Base-by-base conservation (phyloP, 2,329 filamentous ascomycete species). In the Byssothecium circinans region DNA sequence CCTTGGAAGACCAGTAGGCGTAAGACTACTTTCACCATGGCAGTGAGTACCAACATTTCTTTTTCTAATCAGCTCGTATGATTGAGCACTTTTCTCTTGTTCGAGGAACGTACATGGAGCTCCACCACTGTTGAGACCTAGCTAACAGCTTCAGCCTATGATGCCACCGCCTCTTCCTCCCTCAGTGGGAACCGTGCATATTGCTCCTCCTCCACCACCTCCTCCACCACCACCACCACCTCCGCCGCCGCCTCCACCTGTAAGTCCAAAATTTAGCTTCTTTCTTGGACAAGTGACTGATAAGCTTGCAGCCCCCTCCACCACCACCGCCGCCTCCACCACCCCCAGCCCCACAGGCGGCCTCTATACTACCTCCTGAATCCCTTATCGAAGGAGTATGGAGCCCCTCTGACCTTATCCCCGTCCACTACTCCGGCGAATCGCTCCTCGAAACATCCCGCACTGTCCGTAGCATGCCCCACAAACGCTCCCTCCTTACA, bases 401-500 rank as follows among this genome's bases (percentile, higher is more conserved):
- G 1, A 55, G 42, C 1, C 54, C 59, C 5, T 45, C 50, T 2
- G 45, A 56, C 1, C 48, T 69, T 2, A 59, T 67, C 2, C 57
- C 56, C 8, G 38, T 46, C 0, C 57, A 52, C 7, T 68, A 68
- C 41, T 48, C 55, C 0, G 57, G 47, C 3, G 56, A 61, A 15
- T 50, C 54, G 8, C 20, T 50, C 3, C 34, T 46, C 6, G 51
- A 62, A 5, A 38, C 38, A 4, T 60, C 45, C 20, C 52, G 45
- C 3, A 20, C 65, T 0, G 39, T 67, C 2, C 53, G 60, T 0
- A 50, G 67, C n/a, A 41, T 25, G 2, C 58, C 64, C 0, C 65
- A 62, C 43, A 53, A 51, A n/a, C 63, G 65, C 20, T 61, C 60
- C 32, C 54, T 62, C 2, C 53, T 67, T 17, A 41, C 53, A 12